phyloP scores from a whole-genome alignment of 768 basidiomycete genomes.

The Hypholoma sublateritium region DNA sequence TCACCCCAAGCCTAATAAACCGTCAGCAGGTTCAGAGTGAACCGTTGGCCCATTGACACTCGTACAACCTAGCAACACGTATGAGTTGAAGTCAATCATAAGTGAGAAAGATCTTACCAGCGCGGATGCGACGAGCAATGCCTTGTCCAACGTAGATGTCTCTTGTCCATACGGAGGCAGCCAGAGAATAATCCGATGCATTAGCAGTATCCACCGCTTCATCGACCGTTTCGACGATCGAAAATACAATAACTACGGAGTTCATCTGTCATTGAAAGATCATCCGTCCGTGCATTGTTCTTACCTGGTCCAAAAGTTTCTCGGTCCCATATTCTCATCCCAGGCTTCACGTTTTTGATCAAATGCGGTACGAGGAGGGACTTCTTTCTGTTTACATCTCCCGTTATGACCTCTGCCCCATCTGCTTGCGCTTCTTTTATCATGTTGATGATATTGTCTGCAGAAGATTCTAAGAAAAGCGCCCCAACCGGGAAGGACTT shows the following conservation, averaged over 20 bases:
- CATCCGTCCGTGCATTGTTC: not conserved
- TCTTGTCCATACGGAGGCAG: constrained; percentile 51
- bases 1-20: constrained; percentile 46
- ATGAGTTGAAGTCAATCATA: not conserved
- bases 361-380: constrained; percentile 54
- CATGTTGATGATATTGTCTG: constrained; percentile 43
- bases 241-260: constrained; percentile 40
- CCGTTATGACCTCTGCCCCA: constrained; percentile 47
- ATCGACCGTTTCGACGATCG: constrained; percentile 44
- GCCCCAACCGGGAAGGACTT: constrained; percentile 30
- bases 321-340: constrained; percentile 51
- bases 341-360: constrained; percentile 44
- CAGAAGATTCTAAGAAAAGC: constrained; percentile 44
- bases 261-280: not conserved
- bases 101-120: constrained; percentile 33
- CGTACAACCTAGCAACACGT: constrained; percentile 37
- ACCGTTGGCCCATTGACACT: constrained; percentile 58
- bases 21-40: constrained; percentile 39
- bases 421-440: constrained; percentile 40
- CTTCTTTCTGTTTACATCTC: constrained; percentile 38
- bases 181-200: constrained; percentile 49
- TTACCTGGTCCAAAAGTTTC: constrained; percentile 66
- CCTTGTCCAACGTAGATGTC: constrained; percentile 43
- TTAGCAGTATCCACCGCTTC: constrained; percentile 61
- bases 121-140: constrained; percentile 46